Conservation (phyloP, 179 eudicot genomes). For the Silene noctiflora region DNA sequence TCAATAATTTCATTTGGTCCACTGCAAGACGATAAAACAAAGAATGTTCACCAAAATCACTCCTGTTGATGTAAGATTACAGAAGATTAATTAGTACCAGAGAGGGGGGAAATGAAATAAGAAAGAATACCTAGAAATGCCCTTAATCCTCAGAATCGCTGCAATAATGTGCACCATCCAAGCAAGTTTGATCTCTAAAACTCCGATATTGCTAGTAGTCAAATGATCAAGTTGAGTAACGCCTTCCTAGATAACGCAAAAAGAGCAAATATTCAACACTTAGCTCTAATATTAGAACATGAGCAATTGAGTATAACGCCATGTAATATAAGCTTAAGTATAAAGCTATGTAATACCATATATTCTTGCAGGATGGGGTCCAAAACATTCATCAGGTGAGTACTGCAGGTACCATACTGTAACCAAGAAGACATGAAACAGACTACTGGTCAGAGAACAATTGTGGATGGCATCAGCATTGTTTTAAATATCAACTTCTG, state of each 20-base stretch:
- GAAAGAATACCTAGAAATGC: constrained; percentile 49
- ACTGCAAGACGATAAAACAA: constrained; percentile 37
- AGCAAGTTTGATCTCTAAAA: constrained; percentile 72
- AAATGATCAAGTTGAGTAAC: constrained; percentile 40
- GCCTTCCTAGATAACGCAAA: constrained; percentile 43
- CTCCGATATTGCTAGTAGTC: constrained; percentile 42
- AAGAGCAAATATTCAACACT: constrained; percentile 7
- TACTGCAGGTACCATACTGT: constrained; percentile 64
- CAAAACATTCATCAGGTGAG: constrained; percentile 45
- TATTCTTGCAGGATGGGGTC: constrained; percentile 64
- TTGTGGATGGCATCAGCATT: background rate
- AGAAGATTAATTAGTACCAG: background rate
- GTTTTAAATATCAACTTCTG: background rate
- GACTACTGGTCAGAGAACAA: background rate
- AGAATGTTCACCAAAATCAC: background rate
- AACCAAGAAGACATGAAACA: constrained; percentile 22
- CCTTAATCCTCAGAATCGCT: constrained; percentile 58
- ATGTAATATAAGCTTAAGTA: constrained; percentile 31
- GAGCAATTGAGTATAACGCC: constrained; percentile 6
- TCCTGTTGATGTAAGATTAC: background rate
- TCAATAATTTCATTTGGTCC: constrained; percentile 69
- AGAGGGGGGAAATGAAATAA: background rate
- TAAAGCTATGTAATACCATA: constrained; percentile 39
- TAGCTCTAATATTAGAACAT: background rate
- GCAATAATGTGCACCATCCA: constrained; percentile 89